Base-by-base conservation (phyloP, 805 yeast species). In the Dipodascus geniculatus region DNA sequence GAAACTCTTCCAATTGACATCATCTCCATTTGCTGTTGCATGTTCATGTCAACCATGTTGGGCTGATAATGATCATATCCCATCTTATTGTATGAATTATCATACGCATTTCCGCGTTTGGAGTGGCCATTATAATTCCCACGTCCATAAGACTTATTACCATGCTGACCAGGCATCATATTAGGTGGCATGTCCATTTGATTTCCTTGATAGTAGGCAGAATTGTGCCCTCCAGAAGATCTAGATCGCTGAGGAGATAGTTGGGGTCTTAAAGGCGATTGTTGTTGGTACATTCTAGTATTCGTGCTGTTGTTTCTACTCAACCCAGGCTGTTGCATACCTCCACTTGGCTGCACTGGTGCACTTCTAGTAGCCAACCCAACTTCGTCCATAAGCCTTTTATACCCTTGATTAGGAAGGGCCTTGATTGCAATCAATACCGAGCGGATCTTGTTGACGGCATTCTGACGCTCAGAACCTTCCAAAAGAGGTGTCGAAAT, bases 331-430 rank as follows among this genome's bases (percentile, higher is more conserved):
- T 33, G 47, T 8, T 14, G 31, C 11, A 38, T n/a, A 19, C 56
- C 55, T 23, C 51, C 52, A 42, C 49, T 22, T n/a, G 42, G 22
- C 22, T 50, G 53, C 17, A 31, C 49, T 2, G 52, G 22, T 2
- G 56, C 24, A 22, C 23, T 33, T 28, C 59, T 20, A 3, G 56
- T 53, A 3, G 57, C 54, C 28, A 90, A 71, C 2, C 97, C 97
- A 57, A 89, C 91, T 67, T 91, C 98, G 60, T 91, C 98, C 77
- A 90, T 78, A 54, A 93, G 73, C 58, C 95, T 81, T 64, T 87
- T 86, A 68, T 87, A 87, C 35, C 85, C 86, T 65, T 86, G 95
- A 24, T 76, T 71, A 48, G 72, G 61, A 55, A 61, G 52, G 42
- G 83, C 74, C 55, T 79, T 80, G 61, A 78, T 67, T 50, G 83